Evolutionary conservation across 345 rosid genomes (phyloP).

Genomic region (Eucalyptus pumila): DNA sequence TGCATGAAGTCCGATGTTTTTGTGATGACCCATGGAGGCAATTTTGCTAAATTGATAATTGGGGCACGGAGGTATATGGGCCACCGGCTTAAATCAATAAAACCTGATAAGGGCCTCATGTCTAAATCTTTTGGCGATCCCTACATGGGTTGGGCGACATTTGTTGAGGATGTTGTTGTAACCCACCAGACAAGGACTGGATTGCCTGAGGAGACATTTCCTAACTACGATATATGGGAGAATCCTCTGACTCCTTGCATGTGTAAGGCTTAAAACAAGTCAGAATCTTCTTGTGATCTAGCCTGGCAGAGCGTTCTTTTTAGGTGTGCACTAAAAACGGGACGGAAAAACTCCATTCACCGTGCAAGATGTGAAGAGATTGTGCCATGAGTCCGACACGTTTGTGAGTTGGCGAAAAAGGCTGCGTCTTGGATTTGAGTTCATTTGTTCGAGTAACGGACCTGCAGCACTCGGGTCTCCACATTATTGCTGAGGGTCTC

Average conservation of each 20-base stretch:
- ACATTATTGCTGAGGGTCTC: background rate
- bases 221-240: constrained; percentile 99
- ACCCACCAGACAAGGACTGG: constrained; percentile 98
- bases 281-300: background rate
- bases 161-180: constrained; percentile 89
- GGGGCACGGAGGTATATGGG: constrained; percentile 98
- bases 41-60: constrained; percentile 94
- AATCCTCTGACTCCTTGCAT: constrained; percentile 98
- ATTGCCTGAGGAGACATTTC: constrained; percentile 98
- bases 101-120: constrained; percentile 98
- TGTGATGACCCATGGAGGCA: constrained; percentile 99
- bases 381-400: background rate
- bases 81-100: constrained; percentile 87
- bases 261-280: constrained; percentile 71
- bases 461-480: background rate
- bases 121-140: constrained; percentile 99
- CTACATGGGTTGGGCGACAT: constrained; percentile 97
- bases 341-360: background rate
- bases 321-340: background rate
- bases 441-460: background rate
- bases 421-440: background rate
- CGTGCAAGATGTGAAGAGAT: background rate
- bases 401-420: background rate
- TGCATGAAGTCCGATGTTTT: constrained; percentile 97
- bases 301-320: background rate